Percentiles rank a stretch among this genome's conserved stretches.
These are phyloP conservation scores for Chalciporus piperatus DNA, from an alignment of 768 basidiomycete genomes.

Conservation along the genomic window DNA sequence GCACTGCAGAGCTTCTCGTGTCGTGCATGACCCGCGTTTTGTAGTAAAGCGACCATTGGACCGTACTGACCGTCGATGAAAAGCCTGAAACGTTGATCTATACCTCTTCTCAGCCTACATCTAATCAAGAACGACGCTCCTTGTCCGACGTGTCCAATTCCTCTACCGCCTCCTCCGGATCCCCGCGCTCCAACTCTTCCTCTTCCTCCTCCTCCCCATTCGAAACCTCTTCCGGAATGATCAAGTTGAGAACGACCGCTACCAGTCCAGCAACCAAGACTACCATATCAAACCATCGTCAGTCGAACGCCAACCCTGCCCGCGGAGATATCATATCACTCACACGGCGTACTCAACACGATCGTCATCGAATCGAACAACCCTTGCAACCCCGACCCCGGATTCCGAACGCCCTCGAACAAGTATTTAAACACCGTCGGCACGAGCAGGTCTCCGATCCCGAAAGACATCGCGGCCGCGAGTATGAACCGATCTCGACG, in stretches of 20 bases:
- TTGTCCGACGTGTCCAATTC: slow-evolving; percentile 24
- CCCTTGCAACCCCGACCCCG: slow-evolving; percentile 57
- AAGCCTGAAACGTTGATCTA: too few species aligned
- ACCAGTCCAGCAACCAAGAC: slow-evolving; percentile 58
- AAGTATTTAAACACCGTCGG: slow-evolving; percentile 64
- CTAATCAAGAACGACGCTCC: background rate
- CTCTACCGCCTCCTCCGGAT: slow-evolving; percentile 14
- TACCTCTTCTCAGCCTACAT: too few species aligned
- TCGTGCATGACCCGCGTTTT: too few species aligned
- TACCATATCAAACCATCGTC: slow-evolving; percentile 18
- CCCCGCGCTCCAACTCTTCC: slow-evolving; percentile 10
- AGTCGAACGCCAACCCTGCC: too few species aligned
- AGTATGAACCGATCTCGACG: slow-evolving; percentile 69
- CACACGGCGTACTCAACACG: slow-evolving; percentile 77
- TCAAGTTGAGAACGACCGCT: slow-evolving; percentile 54
- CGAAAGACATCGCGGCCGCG: slow-evolving; percentile 65
- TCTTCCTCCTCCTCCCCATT: slow-evolving; percentile 20
- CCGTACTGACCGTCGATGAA: too few species aligned
- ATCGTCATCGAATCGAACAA: slow-evolving; percentile 79
- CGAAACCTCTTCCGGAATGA: slow-evolving; percentile 43
- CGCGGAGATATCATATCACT: too few species aligned
- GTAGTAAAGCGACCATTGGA: too few species aligned
- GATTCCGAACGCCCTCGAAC: slow-evolving; percentile 57
- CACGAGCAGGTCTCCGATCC: slow-evolving; percentile 68
- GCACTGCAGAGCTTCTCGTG: too few species aligned